Evolutionary conservation across 345 rosid genomes (phyloP).

Genomic region (Ricinus communis): DNA sequence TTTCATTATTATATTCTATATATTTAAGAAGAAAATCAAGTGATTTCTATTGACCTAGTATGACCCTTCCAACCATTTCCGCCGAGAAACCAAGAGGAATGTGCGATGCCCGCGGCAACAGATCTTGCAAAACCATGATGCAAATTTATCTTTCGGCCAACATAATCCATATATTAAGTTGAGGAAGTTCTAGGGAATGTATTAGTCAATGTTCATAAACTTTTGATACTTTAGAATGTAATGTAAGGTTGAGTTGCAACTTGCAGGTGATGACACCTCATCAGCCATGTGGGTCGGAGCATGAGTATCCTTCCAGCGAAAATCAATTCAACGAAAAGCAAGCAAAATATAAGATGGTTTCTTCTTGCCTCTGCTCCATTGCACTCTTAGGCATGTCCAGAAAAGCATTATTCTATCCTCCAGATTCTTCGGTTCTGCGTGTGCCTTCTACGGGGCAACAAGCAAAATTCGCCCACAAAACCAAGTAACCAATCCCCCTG

Average conservation of each 20-base stretch:
- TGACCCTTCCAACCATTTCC: too few species aligned
- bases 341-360: background rate
- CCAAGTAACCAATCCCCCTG: background rate
- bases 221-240: background rate
- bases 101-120: constrained; percentile 21
- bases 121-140: background rate
- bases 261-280: constrained; percentile 9
- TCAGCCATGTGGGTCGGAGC: constrained; percentile 15
- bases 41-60: too few species aligned
- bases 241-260: background rate
- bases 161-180: constrained; percentile 23
- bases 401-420: background rate
- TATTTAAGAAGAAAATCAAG: too few species aligned
- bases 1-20: too few species aligned
- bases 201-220: background rate
- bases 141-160: background rate
- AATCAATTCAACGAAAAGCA: background rate
- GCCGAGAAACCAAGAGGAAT: background rate
- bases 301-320: constrained; percentile 4
- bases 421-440: background rate
- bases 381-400: background rate
- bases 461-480: background rate
- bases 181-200: background rate
- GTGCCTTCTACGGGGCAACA: background rate
- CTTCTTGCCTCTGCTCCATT: background rate